A percentile compares a stretch with the other conserved stretches of the same genome.
Conservation (phyloP, 2,329 filamentous ascomycete genomes). For the Aspergillus ustus region DNA sequence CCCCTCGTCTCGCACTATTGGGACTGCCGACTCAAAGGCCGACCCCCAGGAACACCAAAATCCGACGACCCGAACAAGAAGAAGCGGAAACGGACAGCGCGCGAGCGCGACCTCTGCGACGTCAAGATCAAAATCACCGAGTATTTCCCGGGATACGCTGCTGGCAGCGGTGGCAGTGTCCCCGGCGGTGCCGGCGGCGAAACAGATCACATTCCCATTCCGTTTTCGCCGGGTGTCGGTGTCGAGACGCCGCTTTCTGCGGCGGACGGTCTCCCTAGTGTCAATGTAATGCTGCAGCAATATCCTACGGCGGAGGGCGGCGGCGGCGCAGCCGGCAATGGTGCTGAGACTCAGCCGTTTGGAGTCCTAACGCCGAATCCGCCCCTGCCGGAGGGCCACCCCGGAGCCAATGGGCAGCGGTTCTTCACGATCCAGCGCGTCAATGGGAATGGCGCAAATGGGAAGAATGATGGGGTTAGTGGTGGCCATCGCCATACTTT, state of each 20-base stretch:
- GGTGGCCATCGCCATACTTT: conserved; percentile 77
- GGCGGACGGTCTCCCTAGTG: conserved; percentile 29
- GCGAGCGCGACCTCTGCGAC: conserved; percentile 78
- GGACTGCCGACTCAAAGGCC: conserved; percentile 81
- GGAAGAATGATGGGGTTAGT: conserved; percentile 69
- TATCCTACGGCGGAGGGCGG: conserved; percentile 3
- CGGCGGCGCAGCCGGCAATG: background rate
- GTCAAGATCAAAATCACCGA: conserved; percentile 88
- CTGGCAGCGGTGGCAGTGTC: conserved; percentile 26
- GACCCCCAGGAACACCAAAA: conserved; percentile 78
- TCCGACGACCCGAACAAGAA: conserved; percentile 80
- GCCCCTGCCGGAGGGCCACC: conserved; percentile 49
- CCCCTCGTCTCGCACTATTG: conserved; percentile 84
- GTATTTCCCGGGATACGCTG: conserved; percentile 62
- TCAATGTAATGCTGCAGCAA: conserved; percentile 30
- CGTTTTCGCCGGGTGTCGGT: conserved; percentile 25
- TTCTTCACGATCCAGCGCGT: conserved; percentile 79
- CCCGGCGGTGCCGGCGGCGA: background rate
- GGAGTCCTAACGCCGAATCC: conserved; percentile 49
- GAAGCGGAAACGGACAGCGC: conserved; percentile 76
- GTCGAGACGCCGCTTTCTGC: conserved; percentile 26
- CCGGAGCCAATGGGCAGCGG: conserved; percentile 56
- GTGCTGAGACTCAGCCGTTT: conserved; percentile 39
- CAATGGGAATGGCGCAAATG: conserved; percentile 75
- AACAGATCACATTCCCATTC: background rate